Base-by-base conservation (phyloP, 345 rosid genomes). In the Populus pruinosa region DNA sequence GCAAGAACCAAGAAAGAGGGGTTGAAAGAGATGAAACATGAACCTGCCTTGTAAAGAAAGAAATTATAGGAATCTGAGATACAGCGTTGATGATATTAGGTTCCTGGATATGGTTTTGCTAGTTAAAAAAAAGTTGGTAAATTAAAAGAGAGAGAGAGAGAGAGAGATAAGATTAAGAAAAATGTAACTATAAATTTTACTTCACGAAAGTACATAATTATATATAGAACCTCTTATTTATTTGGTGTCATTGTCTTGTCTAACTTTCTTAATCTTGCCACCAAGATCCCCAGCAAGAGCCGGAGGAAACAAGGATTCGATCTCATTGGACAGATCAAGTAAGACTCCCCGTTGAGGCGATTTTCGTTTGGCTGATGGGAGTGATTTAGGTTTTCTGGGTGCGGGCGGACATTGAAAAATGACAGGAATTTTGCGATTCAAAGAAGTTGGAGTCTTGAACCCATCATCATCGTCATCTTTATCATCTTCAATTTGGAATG, bases 241-340 rank as follows among this genome's bases (percentile, higher is more conserved):
- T 27, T 78, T 63, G 49, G 69, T 7, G 74, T 43, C 73, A 59
- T 31, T 80, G 73, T 73, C 78, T 49, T 61, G 79, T 81, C 84
- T 86, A 77, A 84, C 85, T 88, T 88, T 92, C 90, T 87, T 92
- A 49, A 88, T 85, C 85, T 84, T 88, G 2, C 85, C 83, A 64
- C 90, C 90, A 63, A 90, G 85, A 84, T 85, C 91, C 39, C 84
- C 86, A 79, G 73, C 87, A 78, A 82, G 74, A 73, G 83, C 82
- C 17, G 85, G 84, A 55, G 94, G 91, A 67, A 88, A 89, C 83
- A 87, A 83, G 70, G 91, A 87, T 67, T 87, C 93, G 17, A 89
- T 88, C 80, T 92, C 97, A 79, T 84, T 86, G 17, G 93, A 86
- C 55, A 92, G 85, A 87, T 92, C 93, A 63, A 88, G 83, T 5